phyloP scores from a whole-genome alignment of 352 stramenopile species.

The Phytophthora podocarpi region DNA sequence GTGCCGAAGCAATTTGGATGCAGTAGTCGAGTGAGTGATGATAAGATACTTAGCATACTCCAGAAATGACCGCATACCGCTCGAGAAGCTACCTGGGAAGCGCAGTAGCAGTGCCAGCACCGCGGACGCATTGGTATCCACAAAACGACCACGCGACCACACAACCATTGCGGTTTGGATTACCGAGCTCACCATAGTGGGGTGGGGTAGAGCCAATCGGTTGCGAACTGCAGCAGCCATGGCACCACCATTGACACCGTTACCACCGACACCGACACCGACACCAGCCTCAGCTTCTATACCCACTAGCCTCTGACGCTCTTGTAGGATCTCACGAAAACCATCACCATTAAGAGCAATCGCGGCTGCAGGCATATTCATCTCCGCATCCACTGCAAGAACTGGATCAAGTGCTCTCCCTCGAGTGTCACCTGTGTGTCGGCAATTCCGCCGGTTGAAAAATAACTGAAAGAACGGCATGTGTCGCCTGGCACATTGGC shows the following conservation, averaged over 20 bases:
- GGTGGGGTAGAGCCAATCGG: conserved; percentile 17
- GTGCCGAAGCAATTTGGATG: conserved; percentile 56
- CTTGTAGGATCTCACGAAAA: conserved; percentile 11
- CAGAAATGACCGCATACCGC: conserved; percentile 57
- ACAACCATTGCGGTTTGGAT: conserved; percentile 47
- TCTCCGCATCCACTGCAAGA: conserved; percentile 13
- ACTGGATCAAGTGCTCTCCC: conserved; percentile 9
- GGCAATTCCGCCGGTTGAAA: conserved; percentile 36
- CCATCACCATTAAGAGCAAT: conserved; percentile 24
- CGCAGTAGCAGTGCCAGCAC: conserved; percentile 44
- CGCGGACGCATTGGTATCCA: conserved; percentile 34
- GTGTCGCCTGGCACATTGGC: background rate
- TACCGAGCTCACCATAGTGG: conserved; percentile 43
- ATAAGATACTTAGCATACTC: conserved; percentile 73
- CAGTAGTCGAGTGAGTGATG: conserved; percentile 41
- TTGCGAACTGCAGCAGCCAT: conserved; percentile 23
- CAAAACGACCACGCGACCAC: conserved; percentile 49
- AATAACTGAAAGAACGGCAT: conserved; percentile 48
- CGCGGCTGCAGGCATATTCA: conserved; percentile 22
- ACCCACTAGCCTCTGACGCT: conserved; percentile 18
- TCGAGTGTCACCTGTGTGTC: conserved; percentile 9
- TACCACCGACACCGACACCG: background rate
- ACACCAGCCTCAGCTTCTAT: conserved; percentile 13
- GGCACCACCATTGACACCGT: conserved; percentile 4
- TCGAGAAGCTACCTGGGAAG: conserved; percentile 37